Conservation (phyloP, 1,284 basidiomycete genomes). For the Moesziomyces antarcticus region DNA sequence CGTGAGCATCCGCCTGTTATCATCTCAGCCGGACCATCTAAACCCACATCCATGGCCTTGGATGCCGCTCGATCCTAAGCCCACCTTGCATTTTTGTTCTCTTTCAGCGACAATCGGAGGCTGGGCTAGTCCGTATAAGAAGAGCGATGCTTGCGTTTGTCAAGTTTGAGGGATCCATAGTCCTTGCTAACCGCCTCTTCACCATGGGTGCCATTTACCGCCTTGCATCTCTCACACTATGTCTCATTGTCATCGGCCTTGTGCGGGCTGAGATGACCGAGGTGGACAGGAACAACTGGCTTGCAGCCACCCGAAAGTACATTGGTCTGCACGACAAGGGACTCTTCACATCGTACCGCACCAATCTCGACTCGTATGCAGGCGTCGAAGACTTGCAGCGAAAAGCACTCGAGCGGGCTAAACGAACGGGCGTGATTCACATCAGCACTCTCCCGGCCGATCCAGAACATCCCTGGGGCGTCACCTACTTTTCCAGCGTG, state of each 20-base stretch:
- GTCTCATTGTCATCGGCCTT: not conserved
- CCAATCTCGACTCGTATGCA: slow-evolving; percentile 1
- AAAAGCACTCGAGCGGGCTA: slow-evolving; percentile 1
- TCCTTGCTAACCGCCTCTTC: not conserved
- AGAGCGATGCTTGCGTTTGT: too few species aligned
- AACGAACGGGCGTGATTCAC: not conserved
- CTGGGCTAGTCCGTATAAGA: not conserved
- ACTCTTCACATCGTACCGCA: slow-evolving; percentile 1
- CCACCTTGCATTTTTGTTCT: too few species aligned
- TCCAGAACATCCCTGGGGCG: not conserved
- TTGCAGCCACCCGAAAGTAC: slow-evolving; percentile 5
- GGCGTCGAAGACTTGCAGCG: slow-evolving; percentile 1
- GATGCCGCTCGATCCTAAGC: too few species aligned
- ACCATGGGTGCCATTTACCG: not conserved
- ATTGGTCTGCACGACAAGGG: not conserved
- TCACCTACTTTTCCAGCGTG: slow-evolving; percentile 16
- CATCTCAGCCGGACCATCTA: too few species aligned
- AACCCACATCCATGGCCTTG: too few species aligned
- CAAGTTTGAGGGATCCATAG: not conserved
- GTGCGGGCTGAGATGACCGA: not conserved
- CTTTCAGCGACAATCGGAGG: not conserved
- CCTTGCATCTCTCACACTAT: not conserved
- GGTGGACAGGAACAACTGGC: slow-evolving; percentile 6
- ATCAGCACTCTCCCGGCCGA: not conserved
- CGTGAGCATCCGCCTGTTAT: too few species aligned